phyloP scores from a whole-genome alignment of 768 basidiomycete genomes.

The Rhizopogon salebrosus region DNA sequence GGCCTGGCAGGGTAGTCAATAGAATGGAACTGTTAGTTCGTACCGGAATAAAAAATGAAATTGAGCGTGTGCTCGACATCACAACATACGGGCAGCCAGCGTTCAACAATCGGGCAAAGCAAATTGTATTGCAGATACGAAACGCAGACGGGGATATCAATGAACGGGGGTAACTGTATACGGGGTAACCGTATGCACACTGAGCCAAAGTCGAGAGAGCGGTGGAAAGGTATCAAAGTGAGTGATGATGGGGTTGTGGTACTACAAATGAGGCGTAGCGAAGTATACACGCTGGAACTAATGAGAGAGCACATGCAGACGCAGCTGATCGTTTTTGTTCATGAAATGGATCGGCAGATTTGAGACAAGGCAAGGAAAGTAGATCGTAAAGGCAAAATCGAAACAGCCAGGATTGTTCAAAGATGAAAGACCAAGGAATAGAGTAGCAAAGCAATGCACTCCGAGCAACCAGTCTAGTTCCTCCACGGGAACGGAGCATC shows the following conservation, averaged over 20 bases:
- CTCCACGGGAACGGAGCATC: slow-evolving; percentile 19
- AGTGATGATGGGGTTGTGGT: slow-evolving; percentile 26
- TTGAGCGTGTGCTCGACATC: no score
- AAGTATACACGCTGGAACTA: slow-evolving; percentile 32
- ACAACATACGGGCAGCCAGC: neutral
- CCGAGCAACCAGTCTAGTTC: slow-evolving; percentile 24
- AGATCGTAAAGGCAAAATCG: slow-evolving; percentile 26
- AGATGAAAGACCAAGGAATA: slow-evolving; percentile 19
- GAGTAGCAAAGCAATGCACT: slow-evolving; percentile 22
- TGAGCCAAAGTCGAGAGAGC: slow-evolving; percentile 14
- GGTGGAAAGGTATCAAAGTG: slow-evolving; percentile 30
- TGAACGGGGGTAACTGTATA: slow-evolving; percentile 29
- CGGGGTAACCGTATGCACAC: slow-evolving; percentile 33
- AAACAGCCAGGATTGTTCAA: slow-evolving; percentile 20
- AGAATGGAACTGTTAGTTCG: no score
- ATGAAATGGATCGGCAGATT: slow-evolving; percentile 23
- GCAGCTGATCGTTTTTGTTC: slow-evolving; percentile 29
- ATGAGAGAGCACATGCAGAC: slow-evolving; percentile 31
- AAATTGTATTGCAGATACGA: slow-evolving; percentile 11
- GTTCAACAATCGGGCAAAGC: neutral
- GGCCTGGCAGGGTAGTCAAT: no score
- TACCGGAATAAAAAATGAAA: no score
- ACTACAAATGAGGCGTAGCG: slow-evolving; percentile 31
- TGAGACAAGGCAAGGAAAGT: slow-evolving; percentile 22
- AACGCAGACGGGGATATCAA: slow-evolving; percentile 25